These are phyloP conservation scores for Carallia pectinifolia DNA, from an alignment of 345 rosid genomes.

Conservation along the genomic window DNA sequence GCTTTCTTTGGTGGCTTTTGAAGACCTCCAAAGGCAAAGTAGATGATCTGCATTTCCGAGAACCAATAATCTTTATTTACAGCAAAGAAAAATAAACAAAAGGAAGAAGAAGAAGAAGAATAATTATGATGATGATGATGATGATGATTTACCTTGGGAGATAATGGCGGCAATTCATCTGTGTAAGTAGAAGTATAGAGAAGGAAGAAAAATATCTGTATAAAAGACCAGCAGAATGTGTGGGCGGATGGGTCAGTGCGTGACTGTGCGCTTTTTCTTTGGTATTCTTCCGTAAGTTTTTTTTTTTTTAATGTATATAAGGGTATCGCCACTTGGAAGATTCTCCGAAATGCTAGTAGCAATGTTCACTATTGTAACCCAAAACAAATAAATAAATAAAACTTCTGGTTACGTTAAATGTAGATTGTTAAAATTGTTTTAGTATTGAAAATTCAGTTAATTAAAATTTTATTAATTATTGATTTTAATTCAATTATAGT, in stretches of 20 bases:
- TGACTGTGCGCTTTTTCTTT: too few relatives aligned
- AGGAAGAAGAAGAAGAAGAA: background rate
- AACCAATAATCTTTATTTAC: too few relatives aligned
- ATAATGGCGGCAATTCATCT: conserved; percentile 63
- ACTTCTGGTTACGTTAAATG: too few relatives aligned
- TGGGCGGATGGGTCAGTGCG: background rate
- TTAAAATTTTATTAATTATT: too few relatives aligned
- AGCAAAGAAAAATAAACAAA: background rate
- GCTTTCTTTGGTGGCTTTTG: conserved; percentile 37
- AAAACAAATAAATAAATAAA: too few relatives aligned
- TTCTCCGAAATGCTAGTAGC: conserved; percentile 22
- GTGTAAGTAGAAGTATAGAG: background rate
- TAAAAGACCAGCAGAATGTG: background rate
- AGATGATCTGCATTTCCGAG: conserved; percentile 44
- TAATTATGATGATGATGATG: background rate
- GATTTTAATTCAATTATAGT: too few relatives aligned
- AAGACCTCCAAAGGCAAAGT: conserved; percentile 45
- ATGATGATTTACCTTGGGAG: conserved; percentile 48
- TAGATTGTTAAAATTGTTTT: too few relatives aligned
- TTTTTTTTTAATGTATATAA: background rate
- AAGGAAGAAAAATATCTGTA: background rate
- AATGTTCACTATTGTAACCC: too few relatives aligned
- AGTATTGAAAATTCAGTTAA: too few relatives aligned
- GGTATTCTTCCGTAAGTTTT: too few relatives aligned
- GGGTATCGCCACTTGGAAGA: conserved; percentile 18